Base-by-base conservation (phyloP, 306 rosid species). In the Astragalus membranaceus region DNA sequence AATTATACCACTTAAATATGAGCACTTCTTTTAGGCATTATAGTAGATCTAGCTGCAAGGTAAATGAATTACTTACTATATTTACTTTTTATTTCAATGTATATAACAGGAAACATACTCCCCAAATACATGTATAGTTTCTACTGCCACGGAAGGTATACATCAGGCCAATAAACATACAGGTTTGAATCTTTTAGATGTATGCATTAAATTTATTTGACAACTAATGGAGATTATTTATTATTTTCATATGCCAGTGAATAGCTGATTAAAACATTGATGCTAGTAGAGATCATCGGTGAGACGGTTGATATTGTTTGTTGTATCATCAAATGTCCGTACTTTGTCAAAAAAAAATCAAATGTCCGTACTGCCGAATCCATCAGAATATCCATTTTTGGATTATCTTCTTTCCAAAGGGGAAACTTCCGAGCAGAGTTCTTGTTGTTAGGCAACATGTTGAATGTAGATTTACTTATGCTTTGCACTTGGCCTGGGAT, bases 61-160 rank as follows among this genome's bases (percentile, higher is more conserved):
- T 44, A 33, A 67, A 57, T 69, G 62, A 26, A 74, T 70, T 49
- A 17, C 63, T 69, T 63, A 69, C 37, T 37, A 43, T 57, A 6
- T 63, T 73, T 47, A 7, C 64, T 64, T 23, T 69, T 67, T 46
- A 6, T 73, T 47, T 77, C 51, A 73, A 64, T 78, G 78, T 52
- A 32, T 52, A 32, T 36, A 70, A 58, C 78, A 64, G 78, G 83
- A 74, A 69, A 57, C 75, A 55, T 47, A 5, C 10, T 10, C 47
- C 75, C 39, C 35, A 16, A 5, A 64, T 44, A 55, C 80, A 33
- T 57, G 52, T 70, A 74, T 30, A 46, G 53, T 52, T 74, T 74
- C 43, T 8, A 51, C 37, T 39, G 75, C 73, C 47, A 74, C 49
- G 43, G 50, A 52, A 74, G 83, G 78, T 82, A 64, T 17, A 57